phyloP scores from a whole-genome alignment of 495 filamentous ascomycete species.

The Annulohypoxylon stygium region DNA sequence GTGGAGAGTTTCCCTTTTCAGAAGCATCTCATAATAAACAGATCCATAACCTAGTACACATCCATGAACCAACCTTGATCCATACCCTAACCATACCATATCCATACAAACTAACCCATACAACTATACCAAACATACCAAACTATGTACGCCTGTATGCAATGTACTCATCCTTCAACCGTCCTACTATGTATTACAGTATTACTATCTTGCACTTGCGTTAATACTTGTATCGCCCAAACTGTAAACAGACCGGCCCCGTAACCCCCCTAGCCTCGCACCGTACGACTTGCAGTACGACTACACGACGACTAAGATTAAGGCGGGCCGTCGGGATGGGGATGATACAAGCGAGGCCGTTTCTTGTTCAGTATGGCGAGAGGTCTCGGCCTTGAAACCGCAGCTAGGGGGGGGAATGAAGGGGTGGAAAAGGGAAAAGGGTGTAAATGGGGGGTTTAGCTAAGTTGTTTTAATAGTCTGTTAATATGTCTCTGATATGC shows the following conservation, averaged over 20 bases:
- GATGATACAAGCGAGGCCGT: constrained; percentile 37
- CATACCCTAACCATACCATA: background rate
- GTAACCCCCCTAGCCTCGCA: constrained; percentile 35
- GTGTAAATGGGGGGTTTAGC: background rate
- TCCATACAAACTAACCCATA: background rate
- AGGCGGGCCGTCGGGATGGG: constrained; percentile 39
- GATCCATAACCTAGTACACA: background rate
- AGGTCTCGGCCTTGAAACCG: constrained; percentile 28
- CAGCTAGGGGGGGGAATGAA: constrained; percentile 2
- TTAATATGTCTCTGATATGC: constrained; percentile 5
- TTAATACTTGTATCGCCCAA: background rate
- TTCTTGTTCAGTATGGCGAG: constrained; percentile 26
- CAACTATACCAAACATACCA: background rate
- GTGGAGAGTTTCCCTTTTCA: constrained; percentile 43
- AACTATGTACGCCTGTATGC: background rate
- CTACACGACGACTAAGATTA: constrained; percentile 35
- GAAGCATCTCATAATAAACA: constrained; percentile 38
- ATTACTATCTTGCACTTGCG: background rate
- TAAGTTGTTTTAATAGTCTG: background rate
- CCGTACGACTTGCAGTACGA: constrained; percentile 37
- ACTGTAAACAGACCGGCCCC: constrained; percentile 8
- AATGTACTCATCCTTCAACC: background rate
- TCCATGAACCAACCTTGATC: background rate
- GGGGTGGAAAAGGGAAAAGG: background rate
- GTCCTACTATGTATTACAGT: background rate